Evolutionary conservation across 352 stramenopile species (phyloP), one percentile per base, ranked within the genome.

Genomic region (Nothophytophthora sp.): DNA sequence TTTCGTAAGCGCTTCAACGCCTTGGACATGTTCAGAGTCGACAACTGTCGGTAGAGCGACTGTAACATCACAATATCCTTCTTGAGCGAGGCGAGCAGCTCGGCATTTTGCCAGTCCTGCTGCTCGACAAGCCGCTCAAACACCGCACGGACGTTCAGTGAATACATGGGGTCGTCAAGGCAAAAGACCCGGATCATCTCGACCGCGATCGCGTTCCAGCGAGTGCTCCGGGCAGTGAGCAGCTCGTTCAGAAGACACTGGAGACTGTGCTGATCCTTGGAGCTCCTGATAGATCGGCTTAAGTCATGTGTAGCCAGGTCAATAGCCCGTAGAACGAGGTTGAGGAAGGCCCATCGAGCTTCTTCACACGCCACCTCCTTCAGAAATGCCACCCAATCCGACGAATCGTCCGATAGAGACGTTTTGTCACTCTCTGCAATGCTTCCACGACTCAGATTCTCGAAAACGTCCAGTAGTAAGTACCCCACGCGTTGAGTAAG

Each of bases 401-500:
- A 39, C 9, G 49, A 52, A 23, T 62, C 38, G 24, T 48, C n/a
- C 16, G 12, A 35, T 0, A 36, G 51, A 30, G 5, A 29, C 5
- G 13, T 19, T 4, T 10, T 19, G 5, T 18, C 0, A 8, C 38
- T 11, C 40, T 57, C 22, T 36, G 4, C 12, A 32, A 13, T 46
- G n/a, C n/a, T n/a, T 22, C 39, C 40, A 28, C 42, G 29, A 19
- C 41, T 42, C 29, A 53, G 34, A 22, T n/a, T 32, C 24, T 81
- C 65, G 35, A 81, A 68, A 4, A 73, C 69, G 28, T 90, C 76
- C 16, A 90, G 41, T n/a, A 88, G 12, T 34, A 90, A 45, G 20
- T 90, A 81, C 0, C 74, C 74, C 16, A 87, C 73, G 5, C 76
- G 68, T 40, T 82, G 72, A 10, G 65, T 40, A 12, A 66, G 45